Evolutionary conservation across 345 rosid species (phyloP).

Genomic region (Sonneratia caseolaris): DNA sequence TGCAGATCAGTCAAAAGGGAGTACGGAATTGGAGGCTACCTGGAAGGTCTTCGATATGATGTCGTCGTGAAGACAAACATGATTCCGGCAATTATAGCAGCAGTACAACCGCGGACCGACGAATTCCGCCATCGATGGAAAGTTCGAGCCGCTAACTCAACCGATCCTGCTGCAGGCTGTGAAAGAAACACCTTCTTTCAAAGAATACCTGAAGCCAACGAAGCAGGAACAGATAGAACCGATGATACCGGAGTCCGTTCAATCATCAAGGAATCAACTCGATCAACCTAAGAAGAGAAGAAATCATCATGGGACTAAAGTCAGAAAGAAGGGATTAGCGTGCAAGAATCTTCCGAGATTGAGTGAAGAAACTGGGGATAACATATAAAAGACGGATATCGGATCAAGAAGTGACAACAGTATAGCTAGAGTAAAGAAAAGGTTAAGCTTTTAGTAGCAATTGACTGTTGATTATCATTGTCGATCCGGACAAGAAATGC

Average conservation of each 20-base stretch:
- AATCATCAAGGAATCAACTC: neutral
- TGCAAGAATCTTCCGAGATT: slow-evolving; percentile 1
- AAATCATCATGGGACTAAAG: neutral
- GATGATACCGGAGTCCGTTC: neutral
- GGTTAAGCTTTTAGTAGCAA: neutral
- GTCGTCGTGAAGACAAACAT: slow-evolving; percentile 73
- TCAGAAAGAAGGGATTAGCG: neutral
- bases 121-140: slow-evolving; percentile 48
- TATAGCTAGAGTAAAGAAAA: neutral
- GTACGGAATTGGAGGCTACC: slow-evolving; percentile 16
- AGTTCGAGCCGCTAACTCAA: neutral
- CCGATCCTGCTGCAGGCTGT: neutral
- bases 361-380: neutral
- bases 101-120: slow-evolving; percentile 69
- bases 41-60: slow-evolving; percentile 75
- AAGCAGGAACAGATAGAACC: neutral
- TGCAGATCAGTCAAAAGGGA: neutral
- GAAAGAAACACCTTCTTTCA: neutral
- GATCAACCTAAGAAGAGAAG: neutral
- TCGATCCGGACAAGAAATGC: neutral
- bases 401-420: neutral
- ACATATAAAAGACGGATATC: neutral
- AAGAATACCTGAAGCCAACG: neutral
- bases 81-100: slow-evolving; percentile 75
- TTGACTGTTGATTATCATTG: neutral